Conservation (phyloP, 2,329 filamentous ascomycete genomes). For the Trichoderma citrinoviride region DNA sequence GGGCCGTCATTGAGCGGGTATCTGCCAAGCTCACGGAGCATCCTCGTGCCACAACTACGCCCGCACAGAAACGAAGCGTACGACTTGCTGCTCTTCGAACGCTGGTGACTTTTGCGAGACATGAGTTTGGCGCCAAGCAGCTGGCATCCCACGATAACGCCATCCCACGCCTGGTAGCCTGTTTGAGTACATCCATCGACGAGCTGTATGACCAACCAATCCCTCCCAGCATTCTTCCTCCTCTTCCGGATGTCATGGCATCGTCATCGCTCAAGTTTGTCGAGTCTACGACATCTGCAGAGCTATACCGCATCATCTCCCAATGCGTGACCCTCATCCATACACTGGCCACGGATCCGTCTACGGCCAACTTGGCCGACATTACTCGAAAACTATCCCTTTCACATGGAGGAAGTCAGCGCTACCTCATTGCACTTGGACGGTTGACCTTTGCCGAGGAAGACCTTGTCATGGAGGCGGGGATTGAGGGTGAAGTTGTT, state of each 20-base stretch:
- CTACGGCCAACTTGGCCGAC: slow-evolving; percentile 50
- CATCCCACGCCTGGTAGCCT: slow-evolving; percentile 71
- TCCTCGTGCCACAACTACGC: slow-evolving; percentile 40
- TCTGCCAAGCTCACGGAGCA: slow-evolving; percentile 60
- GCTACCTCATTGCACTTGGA: slow-evolving; percentile 77
- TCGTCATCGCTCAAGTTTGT: slow-evolving; percentile 12
- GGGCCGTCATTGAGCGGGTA: slow-evolving; percentile 58
- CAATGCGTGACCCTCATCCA: slow-evolving; percentile 51
- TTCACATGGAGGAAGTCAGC: slow-evolving; percentile 71
- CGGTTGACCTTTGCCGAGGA: slow-evolving; percentile 82
- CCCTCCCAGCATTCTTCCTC: slow-evolving; percentile 40
- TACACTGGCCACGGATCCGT: slow-evolving; percentile 48
- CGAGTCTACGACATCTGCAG: slow-evolving; percentile 27
- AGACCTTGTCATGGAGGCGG: slow-evolving; percentile 71
- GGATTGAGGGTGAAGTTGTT: slow-evolving; percentile 73
- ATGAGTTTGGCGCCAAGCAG: slow-evolving; percentile 60
- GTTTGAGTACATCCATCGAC: slow-evolving; percentile 63
- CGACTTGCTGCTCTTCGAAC: slow-evolving; percentile 51
- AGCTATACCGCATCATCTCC: slow-evolving; percentile 48
- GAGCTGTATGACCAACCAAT: slow-evolving; percentile 63
- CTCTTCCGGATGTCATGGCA: slow-evolving; percentile 21
- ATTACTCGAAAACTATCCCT: slow-evolving; percentile 69
- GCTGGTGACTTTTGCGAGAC: slow-evolving; percentile 58
- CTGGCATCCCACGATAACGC: slow-evolving; percentile 67
- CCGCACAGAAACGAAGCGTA: slow-evolving; percentile 42